phyloP scores from a whole-genome alignment of 352 stramenopile species.

The Phytophthora ramorum region DNA sequence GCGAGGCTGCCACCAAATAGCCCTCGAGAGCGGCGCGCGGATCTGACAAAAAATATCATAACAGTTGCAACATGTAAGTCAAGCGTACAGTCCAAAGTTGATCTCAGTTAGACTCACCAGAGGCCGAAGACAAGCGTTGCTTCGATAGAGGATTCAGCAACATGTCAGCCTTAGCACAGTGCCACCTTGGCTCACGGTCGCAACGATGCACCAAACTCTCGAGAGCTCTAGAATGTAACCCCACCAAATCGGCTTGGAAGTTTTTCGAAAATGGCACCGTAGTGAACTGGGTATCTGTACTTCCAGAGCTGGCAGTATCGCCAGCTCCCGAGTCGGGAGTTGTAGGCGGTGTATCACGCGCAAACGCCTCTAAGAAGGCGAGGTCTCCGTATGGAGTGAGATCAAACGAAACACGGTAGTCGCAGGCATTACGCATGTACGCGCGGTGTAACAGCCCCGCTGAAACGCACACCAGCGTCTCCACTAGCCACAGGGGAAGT shows the following conservation, averaged over 20 bases:
- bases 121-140: constrained; percentile 65
- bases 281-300: constrained; percentile 30
- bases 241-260: constrained; percentile 65
- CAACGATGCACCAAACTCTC: constrained; percentile 62
- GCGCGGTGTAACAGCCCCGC: constrained; percentile 72
- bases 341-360: constrained; percentile 42
- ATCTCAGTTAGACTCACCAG: constrained; percentile 40
- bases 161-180: constrained; percentile 76
- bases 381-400: constrained; percentile 84
- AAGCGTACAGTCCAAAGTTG: background rate
- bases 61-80: constrained; percentile 3
- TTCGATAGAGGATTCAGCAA: constrained; percentile 75
- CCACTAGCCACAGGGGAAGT: constrained; percentile 72
- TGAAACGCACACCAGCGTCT: constrained; percentile 71
- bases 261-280: constrained; percentile 63
- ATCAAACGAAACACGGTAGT: constrained; percentile 85
- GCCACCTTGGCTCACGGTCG: constrained; percentile 79
- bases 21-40: constrained; percentile 66
- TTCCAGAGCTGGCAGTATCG: constrained; percentile 13
- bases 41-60: constrained; percentile 47
- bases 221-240: constrained; percentile 59
- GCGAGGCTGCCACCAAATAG: constrained; percentile 77
- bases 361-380: constrained; percentile 78
- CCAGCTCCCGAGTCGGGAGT: constrained; percentile 24
- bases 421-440: constrained; percentile 76